Evolutionary conservation across 225 moss, liverwort and hornwort species (phyloP).

Genomic region (Sphagnum tenellum): DNA sequence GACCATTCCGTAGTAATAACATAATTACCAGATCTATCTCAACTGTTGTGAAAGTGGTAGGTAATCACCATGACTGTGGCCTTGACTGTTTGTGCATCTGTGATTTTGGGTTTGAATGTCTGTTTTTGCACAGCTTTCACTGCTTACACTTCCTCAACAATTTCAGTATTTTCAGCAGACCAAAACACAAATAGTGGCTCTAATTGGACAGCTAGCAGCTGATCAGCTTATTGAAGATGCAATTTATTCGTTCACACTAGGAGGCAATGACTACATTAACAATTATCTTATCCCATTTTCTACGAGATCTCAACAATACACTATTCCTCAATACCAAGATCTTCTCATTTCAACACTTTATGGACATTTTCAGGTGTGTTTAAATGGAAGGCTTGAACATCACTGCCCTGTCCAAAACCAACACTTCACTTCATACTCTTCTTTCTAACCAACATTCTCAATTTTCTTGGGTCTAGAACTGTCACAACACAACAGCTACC

Average conservation of each 20-base stretch:
- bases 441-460: background rate
- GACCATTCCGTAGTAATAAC: too few species aligned
- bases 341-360: constrained; percentile 15
- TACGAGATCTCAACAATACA: constrained; percentile 21
- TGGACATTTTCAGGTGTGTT: constrained; percentile 28
- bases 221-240: constrained; percentile 25
- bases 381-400: too few species aligned
- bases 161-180: constrained; percentile 40
- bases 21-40: too few species aligned
- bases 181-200: constrained; percentile 24
- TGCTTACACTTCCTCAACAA: constrained; percentile 37
- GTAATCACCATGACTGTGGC: too few species aligned
- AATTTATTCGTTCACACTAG: constrained; percentile 35
- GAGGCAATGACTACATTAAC: constrained; percentile 67
- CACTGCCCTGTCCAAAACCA: too few species aligned
- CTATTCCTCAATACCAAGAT: constrained; percentile 14
- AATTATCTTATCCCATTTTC: constrained; percentile 36
- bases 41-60: too few species aligned
- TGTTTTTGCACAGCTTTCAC: constrained; percentile 25
- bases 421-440: too few species aligned
- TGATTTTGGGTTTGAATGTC: too few species aligned
- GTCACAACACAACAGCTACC: too few species aligned
- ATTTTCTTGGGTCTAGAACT: too few species aligned
- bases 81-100: too few species aligned
- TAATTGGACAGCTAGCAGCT: constrained; percentile 25